A percentile compares a stretch with the other conserved stretches of the same genome.
These are phyloP conservation scores for Penicillium robsamsonii DNA, from an alignment of 495 filamentous ascomycete species.

Conservation along the genomic window DNA sequence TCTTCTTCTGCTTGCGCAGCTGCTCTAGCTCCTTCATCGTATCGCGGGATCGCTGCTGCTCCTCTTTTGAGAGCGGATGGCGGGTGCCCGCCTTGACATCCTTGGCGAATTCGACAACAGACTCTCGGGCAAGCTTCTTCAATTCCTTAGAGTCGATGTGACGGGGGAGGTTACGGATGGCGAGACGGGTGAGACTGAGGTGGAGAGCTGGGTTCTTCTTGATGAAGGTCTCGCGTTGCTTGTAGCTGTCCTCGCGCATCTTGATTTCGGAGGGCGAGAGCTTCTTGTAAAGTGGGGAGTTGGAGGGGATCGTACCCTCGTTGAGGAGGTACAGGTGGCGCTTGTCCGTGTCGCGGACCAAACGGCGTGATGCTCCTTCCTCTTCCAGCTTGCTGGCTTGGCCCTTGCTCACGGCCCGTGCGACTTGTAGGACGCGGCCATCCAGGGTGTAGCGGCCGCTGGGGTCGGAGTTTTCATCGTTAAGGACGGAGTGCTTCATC, in stretches of 20 bases:
- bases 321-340: conserved; percentile 85
- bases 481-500: conserved; percentile 73
- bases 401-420: conserved; percentile 76
- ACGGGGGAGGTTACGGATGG: conserved; percentile 87
- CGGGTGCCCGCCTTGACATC: conserved; percentile 77
- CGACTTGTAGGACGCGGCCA: conserved; percentile 78
- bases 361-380: conserved; percentile 60
- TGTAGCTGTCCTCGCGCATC: conserved; percentile 82
- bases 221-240: conserved; percentile 85
- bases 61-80: conserved; percentile 79
- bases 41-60: conserved; percentile 70
- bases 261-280: conserved; percentile 78
- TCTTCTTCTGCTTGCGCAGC: conserved; percentile 74
- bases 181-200: conserved; percentile 87
- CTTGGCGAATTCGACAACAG: conserved; percentile 86
- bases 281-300: conserved; percentile 68
- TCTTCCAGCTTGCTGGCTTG: conserved; percentile 73
- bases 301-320: conserved; percentile 75
- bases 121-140: conserved; percentile 85
- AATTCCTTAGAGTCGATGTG: conserved; percentile 82
- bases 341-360: conserved; percentile 79
- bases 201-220: conserved; percentile 87
- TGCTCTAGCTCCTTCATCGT: conserved; percentile 78
- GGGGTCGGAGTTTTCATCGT: conserved; percentile 74
- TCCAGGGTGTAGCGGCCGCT: conserved; percentile 84